Evolutionary conservation across 352 stramenopile genomes (phyloP), one percentile per base, ranked within the genome.

Genomic region (Phytophthora gonapodyides): DNA sequence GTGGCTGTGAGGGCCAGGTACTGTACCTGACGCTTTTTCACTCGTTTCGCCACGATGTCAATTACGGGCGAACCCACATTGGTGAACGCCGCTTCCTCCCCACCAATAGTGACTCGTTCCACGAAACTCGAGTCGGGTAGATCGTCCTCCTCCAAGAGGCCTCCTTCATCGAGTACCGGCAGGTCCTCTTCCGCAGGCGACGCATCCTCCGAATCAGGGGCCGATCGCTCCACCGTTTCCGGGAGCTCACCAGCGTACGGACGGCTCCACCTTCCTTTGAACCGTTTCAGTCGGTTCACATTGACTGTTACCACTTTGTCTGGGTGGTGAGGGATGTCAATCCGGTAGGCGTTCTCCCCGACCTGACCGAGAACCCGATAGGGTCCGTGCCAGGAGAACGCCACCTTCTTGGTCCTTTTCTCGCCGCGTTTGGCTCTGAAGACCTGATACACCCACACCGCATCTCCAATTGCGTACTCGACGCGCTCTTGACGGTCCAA

Each of bases 341-440:
- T 10, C 1, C 13, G 10, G 7, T 38, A 57, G 5, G 49, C 17
- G 15, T 57, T 57, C 24, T 57, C 49, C 2, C 49, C 49, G 15
- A 47, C 35, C 3, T 35, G 5, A 2, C 24, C 21, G 11, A 57
- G 15, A 16, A 57, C 21, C 0, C 36, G 21, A 3, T 57, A 57
- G 1, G 37, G 37, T 15, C 49, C 36, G 13, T 57, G 37, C 49
- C 31, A 44, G 0, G 40, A 33, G 10, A 60, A 60, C 2, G 52
- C 52, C 11, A 60, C 30, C 16, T 49, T 60, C 33, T 60, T 60
- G 3, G 41, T 50, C 7, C 37, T 49, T 4, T 15, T 38, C 10
- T 51, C 40, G 19, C 40, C 40, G 0, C 46, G 31, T 2, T 9
- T 6, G 2, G 46, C 46, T 7, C 46, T 6, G 7, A 54, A 43